Evolutionary conservation across 139 green algal genomes (phyloP).

Genomic region (Desmodesmus armatus): DNA sequence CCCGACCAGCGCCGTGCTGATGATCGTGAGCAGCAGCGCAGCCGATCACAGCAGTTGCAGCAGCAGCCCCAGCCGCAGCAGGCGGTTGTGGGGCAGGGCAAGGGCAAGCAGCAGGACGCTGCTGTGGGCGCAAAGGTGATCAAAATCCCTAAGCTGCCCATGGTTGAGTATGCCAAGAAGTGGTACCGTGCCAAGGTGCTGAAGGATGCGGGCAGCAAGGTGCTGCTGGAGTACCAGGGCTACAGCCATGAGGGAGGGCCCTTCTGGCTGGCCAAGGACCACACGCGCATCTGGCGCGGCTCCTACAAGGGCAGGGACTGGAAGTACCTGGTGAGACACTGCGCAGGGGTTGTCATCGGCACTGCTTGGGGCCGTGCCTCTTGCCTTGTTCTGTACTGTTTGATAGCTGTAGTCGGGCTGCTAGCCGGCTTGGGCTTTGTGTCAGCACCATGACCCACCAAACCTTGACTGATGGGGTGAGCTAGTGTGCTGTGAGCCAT

Average conservation of each 20-base stretch:
- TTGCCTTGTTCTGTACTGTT: too few relatives aligned
- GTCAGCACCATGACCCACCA: too few relatives aligned
- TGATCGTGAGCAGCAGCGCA: background rate
- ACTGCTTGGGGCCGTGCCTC: too few relatives aligned
- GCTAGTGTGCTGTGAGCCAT: too few relatives aligned
- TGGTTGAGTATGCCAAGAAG: conserved; percentile 69
- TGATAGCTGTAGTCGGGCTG: too few relatives aligned
- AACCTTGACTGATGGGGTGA: too few relatives aligned
- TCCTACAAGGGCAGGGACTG: conserved; percentile 87
- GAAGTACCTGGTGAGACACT: conserved; percentile 75
- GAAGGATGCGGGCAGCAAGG: conserved; percentile 50
- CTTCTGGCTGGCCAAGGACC: conserved; percentile 69
- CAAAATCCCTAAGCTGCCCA: conserved; percentile 77
- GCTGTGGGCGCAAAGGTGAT: too few relatives aligned
- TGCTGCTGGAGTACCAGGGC: conserved; percentile 72
- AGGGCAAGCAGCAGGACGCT: conserved; percentile 8
- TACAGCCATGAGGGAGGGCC: conserved; percentile 53
- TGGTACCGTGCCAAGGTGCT: conserved; percentile 78
- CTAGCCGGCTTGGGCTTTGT: too few relatives aligned
- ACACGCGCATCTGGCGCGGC: conserved; percentile 79
- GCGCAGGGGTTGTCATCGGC: too few relatives aligned
- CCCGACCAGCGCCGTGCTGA: too few relatives aligned
- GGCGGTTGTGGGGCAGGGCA: background rate
- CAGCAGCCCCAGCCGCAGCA: conserved; percentile 13
- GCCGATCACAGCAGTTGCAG: background rate